Evolutionary conservation across 2,329 filamentous ascomycete genomes (phyloP), one percentile per base, ranked within the genome.

Genomic region (Raffaelea arxii): DNA sequence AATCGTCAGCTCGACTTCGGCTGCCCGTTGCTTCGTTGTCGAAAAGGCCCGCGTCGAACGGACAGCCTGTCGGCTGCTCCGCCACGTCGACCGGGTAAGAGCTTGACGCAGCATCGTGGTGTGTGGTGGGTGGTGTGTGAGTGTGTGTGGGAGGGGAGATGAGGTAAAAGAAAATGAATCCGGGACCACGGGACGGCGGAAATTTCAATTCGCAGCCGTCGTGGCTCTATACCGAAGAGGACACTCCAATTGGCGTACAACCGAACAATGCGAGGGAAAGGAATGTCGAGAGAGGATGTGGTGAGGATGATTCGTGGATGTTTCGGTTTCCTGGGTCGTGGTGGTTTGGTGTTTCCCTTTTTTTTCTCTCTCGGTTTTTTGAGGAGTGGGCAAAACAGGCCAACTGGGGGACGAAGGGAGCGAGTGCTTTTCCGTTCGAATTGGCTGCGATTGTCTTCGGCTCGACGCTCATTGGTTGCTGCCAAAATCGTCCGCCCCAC

Each of bases 1-100:
- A 75, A 96, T 81, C 62, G 91, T 98, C 68, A 98, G 80, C 78
- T 96, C 89, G 62, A 98, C 90, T 75, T 97, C 89, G 58, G 89
- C 91, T 59, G 78, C 78, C 67, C 88, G 80, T 69, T 77, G 79
- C 62, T 78, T 69, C 57, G 86, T 89, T 60, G 83, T 85, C 69
- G 85, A 78, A 74, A 98, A 95, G 61, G 84, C 72, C 71, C 89
- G 82, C 66, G 80, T 75, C 68, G 78, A 78, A 65, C 67, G 70
- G 65, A 68, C 70, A 62, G 70, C 70, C 62, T 71, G 74, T 64
- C 72, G 72, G 68, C 75, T 69, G 59, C 74, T 74, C 75, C 78
- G 77, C 74, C 77, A 77, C 70, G 78, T 74, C 73, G 79, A 80
- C 70, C 78, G 78, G 69, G 77, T 76, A 65, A 83, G 68, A 69